A percentile compares a stretch with the other conserved stretches of the same genome.
Evolutionary conservation across 208 protist species (phyloP).

Genomic region (Acanthamoeba polyphaga): DNA sequence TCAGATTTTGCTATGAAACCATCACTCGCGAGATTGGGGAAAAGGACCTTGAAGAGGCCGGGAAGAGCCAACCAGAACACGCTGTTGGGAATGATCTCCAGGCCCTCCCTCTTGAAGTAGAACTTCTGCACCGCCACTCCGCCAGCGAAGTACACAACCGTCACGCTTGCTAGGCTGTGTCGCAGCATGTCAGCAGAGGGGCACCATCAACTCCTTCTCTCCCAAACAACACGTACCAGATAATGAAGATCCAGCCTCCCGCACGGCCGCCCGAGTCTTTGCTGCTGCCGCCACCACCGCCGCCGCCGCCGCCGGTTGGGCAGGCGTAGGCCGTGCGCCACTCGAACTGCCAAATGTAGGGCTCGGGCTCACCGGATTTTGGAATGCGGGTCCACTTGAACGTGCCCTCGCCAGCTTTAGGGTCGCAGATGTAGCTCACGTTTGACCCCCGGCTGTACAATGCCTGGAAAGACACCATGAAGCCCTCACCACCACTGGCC

Average conservation of each 20-base stretch:
- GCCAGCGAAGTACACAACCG: neutral
- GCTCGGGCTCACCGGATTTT: neutral
- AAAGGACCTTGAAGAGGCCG: conserved; percentile 5
- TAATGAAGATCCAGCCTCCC: conserved; percentile 61
- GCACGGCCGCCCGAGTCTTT: no score
- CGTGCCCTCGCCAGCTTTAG: neutral
- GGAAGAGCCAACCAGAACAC: neutral
- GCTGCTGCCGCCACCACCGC: neutral
- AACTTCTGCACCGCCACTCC: conserved; percentile 5
- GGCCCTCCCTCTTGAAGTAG: neutral
- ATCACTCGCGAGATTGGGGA: no score
- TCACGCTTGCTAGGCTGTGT: neutral
- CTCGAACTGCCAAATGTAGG: neutral
- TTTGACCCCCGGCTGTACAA: neutral
- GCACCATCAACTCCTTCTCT: no score
- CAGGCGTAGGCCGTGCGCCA: neutral
- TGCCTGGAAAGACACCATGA: neutral
- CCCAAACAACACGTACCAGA: no score
- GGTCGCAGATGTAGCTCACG: conserved; percentile 18
- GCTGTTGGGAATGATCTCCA: neutral
- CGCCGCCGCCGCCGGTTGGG: neutral
- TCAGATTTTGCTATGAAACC: no score
- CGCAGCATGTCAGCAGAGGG: no score
- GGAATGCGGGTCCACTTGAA: neutral
- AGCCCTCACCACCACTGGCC: neutral